Base-by-base conservation (phyloP, 257 asterid species). In the Pogostemon cablin region DNA sequence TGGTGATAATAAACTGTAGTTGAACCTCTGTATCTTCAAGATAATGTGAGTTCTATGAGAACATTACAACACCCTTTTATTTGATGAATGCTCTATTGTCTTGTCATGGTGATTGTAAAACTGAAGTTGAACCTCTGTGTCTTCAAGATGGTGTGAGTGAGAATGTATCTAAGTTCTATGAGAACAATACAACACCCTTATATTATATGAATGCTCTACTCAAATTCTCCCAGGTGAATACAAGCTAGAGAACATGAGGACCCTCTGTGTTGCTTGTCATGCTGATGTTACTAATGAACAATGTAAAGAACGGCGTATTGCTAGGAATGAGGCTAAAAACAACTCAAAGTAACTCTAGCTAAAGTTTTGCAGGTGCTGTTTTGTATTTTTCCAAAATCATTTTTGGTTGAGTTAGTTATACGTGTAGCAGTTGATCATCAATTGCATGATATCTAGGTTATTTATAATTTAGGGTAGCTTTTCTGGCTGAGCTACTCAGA, bases 221-320 rank as follows among this genome's bases (percentile, higher is more conserved):
- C 9, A 73, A 61, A 70, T 69, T 75, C 11, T 25, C 79, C 59
- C 91, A 93, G 99, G 97, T 69, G 99, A 93, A 78, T 93, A 96
- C 86, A 87, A 80, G 81, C 83, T 93, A 54, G 97, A 93, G 81
- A 93, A 93, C 81, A 82, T 93, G 95, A 89, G 99, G 85, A 93
- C 99, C 70, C 96, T 93, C 77, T 93, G 99, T 66, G 86, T 93
- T 59, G 92, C 95, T 70, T 93, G 99, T 83, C 99, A 93, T 78
- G 89, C 92, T 63, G 91, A 84, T 73, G 97, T 93, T 50, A 93
- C 97, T 49, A 65, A 82, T 67, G 84, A 88, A 40, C 99, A 93
- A 76, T 82, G 89, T 64, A 77, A 85, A 32, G 96, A 93, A 12
- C 81, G 96, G 52, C 93, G 86, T 59, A 15, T 73, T 71, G 79